Percentiles rank a stretch among this genome's conserved stretches.
Conservation (phyloP, 1,284 basidiomycete species). For the Pseudomicrostroma phylloplanum region DNA sequence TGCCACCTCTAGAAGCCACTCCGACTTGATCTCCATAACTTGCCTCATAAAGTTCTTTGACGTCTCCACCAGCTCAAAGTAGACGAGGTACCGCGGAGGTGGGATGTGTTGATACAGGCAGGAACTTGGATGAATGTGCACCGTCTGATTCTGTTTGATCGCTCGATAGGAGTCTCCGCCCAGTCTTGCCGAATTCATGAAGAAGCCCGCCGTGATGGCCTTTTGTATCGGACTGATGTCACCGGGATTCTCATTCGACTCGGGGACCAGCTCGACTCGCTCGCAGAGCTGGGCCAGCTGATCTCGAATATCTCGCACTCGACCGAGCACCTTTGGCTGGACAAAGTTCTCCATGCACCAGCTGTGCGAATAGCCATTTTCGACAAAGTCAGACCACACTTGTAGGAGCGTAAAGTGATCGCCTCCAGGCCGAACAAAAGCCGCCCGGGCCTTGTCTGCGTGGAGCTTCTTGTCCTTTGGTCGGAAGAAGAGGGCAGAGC, state of each 20-base stretch:
- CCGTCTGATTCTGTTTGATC: slow-evolving; percentile 79
- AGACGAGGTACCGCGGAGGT: slow-evolving; percentile 75
- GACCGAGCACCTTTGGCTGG: slow-evolving; percentile 83
- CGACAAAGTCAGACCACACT: slow-evolving; percentile 98
- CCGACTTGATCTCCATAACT: slow-evolving; percentile 93
- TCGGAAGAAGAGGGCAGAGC: slow-evolving; percentile 85
- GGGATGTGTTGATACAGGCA: slow-evolving; percentile 92
- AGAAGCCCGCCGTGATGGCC: slow-evolving; percentile 87
- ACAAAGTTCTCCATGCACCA: slow-evolving; percentile 69
- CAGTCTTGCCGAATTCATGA: slow-evolving; percentile 69
- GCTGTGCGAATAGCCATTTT: slow-evolving; percentile 73
- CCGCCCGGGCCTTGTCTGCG: slow-evolving; percentile 84
- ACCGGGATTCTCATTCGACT: slow-evolving; percentile 77
- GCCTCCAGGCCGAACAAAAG: slow-evolving; percentile 89
- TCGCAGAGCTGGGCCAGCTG: slow-evolving; percentile 92
- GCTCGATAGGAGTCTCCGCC: slow-evolving; percentile 63
- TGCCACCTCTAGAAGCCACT: slow-evolving; percentile 76
- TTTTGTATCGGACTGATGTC: slow-evolving; percentile 91
- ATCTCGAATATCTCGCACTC: slow-evolving; percentile 89
- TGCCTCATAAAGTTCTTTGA: slow-evolving; percentile 65
- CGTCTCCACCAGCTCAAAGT: slow-evolving; percentile 76
- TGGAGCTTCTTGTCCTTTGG: slow-evolving; percentile 72
- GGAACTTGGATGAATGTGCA: slow-evolving; percentile 92
- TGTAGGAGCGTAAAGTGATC: slow-evolving; percentile 96
- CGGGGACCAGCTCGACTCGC: slow-evolving; percentile 85